A percentile compares a stretch with the other conserved stretches of the same genome.
Conservation (phyloP, 2,329 filamentous ascomycete genomes). For the Botrytis hyacinthi region DNA sequence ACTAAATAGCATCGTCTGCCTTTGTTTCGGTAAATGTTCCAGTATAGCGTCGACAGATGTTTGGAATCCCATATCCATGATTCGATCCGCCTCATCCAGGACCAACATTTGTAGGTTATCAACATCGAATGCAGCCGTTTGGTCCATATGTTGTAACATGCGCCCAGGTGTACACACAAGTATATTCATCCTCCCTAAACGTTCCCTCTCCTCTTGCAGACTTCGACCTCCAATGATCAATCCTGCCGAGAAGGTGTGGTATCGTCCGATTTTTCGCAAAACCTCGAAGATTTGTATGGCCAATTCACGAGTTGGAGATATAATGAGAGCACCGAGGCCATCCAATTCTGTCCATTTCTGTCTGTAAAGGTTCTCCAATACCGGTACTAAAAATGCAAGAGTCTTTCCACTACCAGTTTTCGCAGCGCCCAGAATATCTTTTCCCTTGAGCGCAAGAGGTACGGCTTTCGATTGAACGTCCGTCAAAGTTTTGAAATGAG, state of each 20-base stretch:
- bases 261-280: conserved; percentile 80
- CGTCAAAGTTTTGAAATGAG: conserved; percentile 86
- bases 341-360: conserved; percentile 87
- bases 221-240: conserved; percentile 92
- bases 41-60: conserved; percentile 86
- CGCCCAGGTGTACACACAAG: conserved; percentile 91
- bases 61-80: conserved; percentile 97
- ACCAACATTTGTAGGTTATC: conserved; percentile 91
- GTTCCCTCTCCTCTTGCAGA: conserved; percentile 80
- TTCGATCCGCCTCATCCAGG: conserved; percentile 91
- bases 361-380: conserved; percentile 89
- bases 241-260: conserved; percentile 89
- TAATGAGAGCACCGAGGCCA: conserved; percentile 86
- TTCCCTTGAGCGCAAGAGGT: conserved; percentile 78
- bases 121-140: conserved; percentile 85
- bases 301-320: conserved; percentile 91
- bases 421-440: conserved; percentile 88
- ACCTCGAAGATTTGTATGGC: conserved; percentile 98
- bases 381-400: conserved; percentile 84
- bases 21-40: conserved; percentile 78
- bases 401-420: conserved; percentile 97
- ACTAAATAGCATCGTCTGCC: conserved; percentile 93
- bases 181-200: conserved; percentile 91
- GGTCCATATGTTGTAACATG: conserved; percentile 93
- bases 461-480: conserved; percentile 92